These are phyloP conservation scores for Pisolithus thermaeus DNA, from an alignment of 1,284 basidiomycete genomes.

Conservation along the genomic window DNA sequence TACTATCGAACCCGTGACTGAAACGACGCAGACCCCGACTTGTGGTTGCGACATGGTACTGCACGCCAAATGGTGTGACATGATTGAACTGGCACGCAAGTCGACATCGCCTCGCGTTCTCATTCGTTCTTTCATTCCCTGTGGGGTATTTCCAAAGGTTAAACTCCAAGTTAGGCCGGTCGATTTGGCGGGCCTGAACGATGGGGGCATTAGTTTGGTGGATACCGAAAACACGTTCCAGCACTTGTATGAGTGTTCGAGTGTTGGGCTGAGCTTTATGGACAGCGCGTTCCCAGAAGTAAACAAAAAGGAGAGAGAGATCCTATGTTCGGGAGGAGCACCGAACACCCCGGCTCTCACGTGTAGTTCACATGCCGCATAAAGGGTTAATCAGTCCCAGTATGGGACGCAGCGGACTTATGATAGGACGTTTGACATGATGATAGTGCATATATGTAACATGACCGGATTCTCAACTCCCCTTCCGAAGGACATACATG, in stretches of 20 bases:
- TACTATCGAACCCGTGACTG: slow-evolving; percentile 15
- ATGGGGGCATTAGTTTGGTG: slow-evolving; percentile 6
- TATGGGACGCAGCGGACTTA: no score
- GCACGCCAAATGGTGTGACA: slow-evolving; percentile 19
- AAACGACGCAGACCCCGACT: slow-evolving; percentile 9
- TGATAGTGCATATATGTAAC: no score
- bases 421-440: no score
- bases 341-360: no score
- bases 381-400: no score
- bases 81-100: slow-evolving; percentile 26
- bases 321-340: not conserved
- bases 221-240: slow-evolving; percentile 22
- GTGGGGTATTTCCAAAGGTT: slow-evolving; percentile 20
- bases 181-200: slow-evolving; percentile 12
- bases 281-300: slow-evolving; percentile 21
- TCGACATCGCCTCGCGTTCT: slow-evolving; percentile 18
- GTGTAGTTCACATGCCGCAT: no score
- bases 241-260: slow-evolving; percentile 22
- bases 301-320: not conserved
- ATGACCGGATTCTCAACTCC: slow-evolving; percentile 6
- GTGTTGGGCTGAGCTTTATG: slow-evolving; percentile 14
- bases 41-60: slow-evolving; percentile 21
- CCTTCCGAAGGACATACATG: slow-evolving; percentile 53
- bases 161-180: slow-evolving; percentile 25
- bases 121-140: slow-evolving; percentile 26